These are phyloP conservation scores for Peronospora tabacina DNA, from an alignment of 352 stramenopile species.

Conservation along the genomic window DNA sequence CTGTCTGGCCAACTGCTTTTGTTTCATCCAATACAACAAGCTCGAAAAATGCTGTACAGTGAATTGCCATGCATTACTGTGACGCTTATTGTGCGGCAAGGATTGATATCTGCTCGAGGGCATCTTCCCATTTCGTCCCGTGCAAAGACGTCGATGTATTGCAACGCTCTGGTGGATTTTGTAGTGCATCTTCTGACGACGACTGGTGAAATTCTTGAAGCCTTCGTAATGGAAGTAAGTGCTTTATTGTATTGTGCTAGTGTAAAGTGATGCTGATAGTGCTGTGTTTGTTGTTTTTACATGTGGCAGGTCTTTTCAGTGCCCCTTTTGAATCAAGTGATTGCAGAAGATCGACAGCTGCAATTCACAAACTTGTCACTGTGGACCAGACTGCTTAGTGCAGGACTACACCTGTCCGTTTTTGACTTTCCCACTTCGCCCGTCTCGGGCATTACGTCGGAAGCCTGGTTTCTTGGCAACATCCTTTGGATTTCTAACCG, in stretches of 20 bases:
- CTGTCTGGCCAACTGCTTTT: slow-evolving; percentile 17
- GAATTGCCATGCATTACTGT: slow-evolving; percentile 24
- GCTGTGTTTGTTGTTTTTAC: neutral
- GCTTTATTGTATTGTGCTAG: neutral
- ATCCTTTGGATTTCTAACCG: slow-evolving; percentile 46
- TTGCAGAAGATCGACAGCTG: slow-evolving; percentile 16
- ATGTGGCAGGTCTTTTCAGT: slow-evolving; percentile 39
- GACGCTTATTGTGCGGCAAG: slow-evolving; percentile 22
- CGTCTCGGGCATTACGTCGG: slow-evolving; percentile 36
- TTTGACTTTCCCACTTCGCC: slow-evolving; percentile 38
- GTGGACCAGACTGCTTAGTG: slow-evolving; percentile 29
- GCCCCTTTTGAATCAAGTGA: slow-evolving; percentile 32
- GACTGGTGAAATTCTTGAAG: slow-evolving; percentile 17
- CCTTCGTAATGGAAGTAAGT: slow-evolving; percentile 31
- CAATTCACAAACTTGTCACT: slow-evolving; percentile 22
- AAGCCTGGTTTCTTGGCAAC: slow-evolving; percentile 62
- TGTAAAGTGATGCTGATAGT: neutral
- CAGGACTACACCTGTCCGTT: slow-evolving; percentile 20
- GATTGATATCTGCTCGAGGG: slow-evolving; percentile 19
- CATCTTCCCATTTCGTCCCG: slow-evolving; percentile 15
- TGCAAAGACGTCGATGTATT: slow-evolving; percentile 18
- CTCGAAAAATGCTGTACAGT: slow-evolving; percentile 19
- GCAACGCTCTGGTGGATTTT: slow-evolving; percentile 26
- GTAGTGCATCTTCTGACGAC: slow-evolving; percentile 19
- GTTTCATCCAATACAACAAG: slow-evolving; percentile 4